Base-by-base conservation (phyloP, 2,329 filamentous ascomycete species). In the Incumbomyces delicatus region DNA sequence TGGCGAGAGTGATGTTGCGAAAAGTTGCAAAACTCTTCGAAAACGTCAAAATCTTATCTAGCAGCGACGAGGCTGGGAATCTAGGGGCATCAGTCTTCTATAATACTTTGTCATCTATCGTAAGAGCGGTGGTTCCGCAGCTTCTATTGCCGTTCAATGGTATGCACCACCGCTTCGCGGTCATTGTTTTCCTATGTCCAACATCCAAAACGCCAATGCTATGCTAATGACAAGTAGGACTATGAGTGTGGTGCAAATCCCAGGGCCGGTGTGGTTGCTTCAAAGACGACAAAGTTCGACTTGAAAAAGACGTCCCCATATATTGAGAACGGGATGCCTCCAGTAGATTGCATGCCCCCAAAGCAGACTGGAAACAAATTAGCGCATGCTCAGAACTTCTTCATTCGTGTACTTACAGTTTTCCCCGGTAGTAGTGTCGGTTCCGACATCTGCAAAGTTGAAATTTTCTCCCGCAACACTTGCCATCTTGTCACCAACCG, bases 291-390 rank as follows among this genome's bases (percentile, higher is more conserved):
- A 57, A 80, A 77, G 53, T 77, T 69, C 3, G 75, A 67, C 63
- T 75, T 77, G 57, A 81, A 70, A 62, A 81, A 73, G 20, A 74
- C 69, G 55, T 81, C 78, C n/a, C 78, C 78, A 46, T 73, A 73
- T 42, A 82, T 75, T 31, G 72, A 69, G 54, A 81, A 71, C 2
- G 64, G 62, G 41, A 75, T 73, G 44, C 76, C 73, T 49, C 73
- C 68, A 22, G 75, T 75, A 2, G 77, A 78, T 51, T 78, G 76
- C 13, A 81, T 63, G 14, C 77, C 78, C 38, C 78, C 78, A 42
- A 78, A 69, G 42, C 78, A 80, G 14, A 76, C 68, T 70, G 30
- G 7, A 14, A n/a, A 11, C 38, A 16, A 20, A 52, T 61, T 47
- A 60, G 52, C 41, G 33, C 16, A 27, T 17, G 17, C 13, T 27